Evolutionary conservation across 2,329 filamentous ascomycete species (phyloP).

Genomic region (Sphaerulina populicola): DNA sequence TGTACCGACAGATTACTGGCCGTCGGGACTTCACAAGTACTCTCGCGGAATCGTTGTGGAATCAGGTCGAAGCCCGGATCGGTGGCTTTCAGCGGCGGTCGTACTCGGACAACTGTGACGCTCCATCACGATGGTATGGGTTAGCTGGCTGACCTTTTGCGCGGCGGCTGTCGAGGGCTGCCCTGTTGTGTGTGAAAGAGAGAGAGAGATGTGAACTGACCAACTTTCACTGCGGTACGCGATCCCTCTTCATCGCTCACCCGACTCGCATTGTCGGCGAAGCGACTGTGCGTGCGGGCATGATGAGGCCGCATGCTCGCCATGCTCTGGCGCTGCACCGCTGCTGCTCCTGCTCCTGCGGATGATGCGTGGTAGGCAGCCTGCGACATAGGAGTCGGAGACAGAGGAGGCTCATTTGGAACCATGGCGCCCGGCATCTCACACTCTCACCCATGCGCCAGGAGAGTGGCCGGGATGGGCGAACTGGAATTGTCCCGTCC

Average conservation of each 20-base stretch:
- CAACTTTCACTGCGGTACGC: slow-evolving; percentile 22
- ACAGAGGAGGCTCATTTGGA: background rate
- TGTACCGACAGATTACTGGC: slow-evolving; percentile 81
- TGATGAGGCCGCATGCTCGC: slow-evolving; percentile 7
- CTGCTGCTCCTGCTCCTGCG: background rate
- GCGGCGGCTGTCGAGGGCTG: background rate
- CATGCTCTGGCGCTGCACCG: background rate
- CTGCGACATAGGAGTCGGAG: slow-evolving; percentile 4
- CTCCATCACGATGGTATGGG: too few species aligned
- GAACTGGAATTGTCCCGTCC: background rate
- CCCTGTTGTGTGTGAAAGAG: too few species aligned
- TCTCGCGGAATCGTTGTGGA: slow-evolving; percentile 85
- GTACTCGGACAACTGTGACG: slow-evolving; percentile 72
- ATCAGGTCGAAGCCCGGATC: slow-evolving; percentile 94
- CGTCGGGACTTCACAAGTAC: slow-evolving; percentile 83
- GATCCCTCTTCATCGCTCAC: slow-evolving; percentile 19
- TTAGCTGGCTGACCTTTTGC: slow-evolving; percentile 11
- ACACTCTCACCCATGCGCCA: background rate
- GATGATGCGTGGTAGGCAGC: background rate
- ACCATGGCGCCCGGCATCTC: slow-evolving; percentile 1
- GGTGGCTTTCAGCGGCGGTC: slow-evolving; percentile 69
- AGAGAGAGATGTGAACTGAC: slow-evolving; percentile 8
- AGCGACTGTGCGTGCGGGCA: slow-evolving; percentile 16
- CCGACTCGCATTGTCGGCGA: slow-evolving; percentile 16
- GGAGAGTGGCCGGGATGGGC: slow-evolving; percentile 4